Base-by-base conservation (phyloP, 2,329 filamentous ascomycete genomes). In the Cladosporium sp. region DNA sequence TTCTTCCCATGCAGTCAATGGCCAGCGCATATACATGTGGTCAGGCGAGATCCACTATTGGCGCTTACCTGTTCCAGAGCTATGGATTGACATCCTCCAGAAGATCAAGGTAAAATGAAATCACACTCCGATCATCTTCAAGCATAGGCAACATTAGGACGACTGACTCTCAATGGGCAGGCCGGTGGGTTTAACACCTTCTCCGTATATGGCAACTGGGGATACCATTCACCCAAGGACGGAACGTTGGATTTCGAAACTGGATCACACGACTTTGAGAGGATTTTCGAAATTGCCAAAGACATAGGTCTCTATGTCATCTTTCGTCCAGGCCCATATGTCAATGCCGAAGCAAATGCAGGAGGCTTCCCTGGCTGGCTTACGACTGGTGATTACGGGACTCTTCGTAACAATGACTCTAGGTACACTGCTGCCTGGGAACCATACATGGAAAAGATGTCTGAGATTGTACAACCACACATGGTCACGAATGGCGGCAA, bases 401-500 rank as follows among this genome's bases (percentile, higher is more conserved):
- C 78, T 0, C 73, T 91, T 52, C 80, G 90, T 60, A 89, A 88
- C 0, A 76, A 78, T 51, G 83, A 84, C 28, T 74, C 80, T 0
- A 83, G 80, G 4, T 93, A 83, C 64, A 73, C 91, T 4, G 76
- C 82, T 22, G 83, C 88, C 0, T 92, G 88, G 0, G 80, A 88
- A 55, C 84, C 85, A 62, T 90, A 91, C 64, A 80, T 85, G 63
- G 72, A 78, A 6, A 78, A 84, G 11, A 80, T 92, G 51, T 83
- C 82, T 25, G 78, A 79, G 14, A 84, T 86, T 6, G 87, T 95
- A 64, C 87, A 89, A 4, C 83, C 85, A 58, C 85, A 84, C 0
- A 89, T 94, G 66, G 92, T 95, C 67, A 93, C 89, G 1, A 89
- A 92, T 55, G 90, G 88, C 0, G 90, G 90, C 0, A 89, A 89